Conservation (phyloP, 2,329 filamentous ascomycete species). For the Talaromyces sp. region DNA sequence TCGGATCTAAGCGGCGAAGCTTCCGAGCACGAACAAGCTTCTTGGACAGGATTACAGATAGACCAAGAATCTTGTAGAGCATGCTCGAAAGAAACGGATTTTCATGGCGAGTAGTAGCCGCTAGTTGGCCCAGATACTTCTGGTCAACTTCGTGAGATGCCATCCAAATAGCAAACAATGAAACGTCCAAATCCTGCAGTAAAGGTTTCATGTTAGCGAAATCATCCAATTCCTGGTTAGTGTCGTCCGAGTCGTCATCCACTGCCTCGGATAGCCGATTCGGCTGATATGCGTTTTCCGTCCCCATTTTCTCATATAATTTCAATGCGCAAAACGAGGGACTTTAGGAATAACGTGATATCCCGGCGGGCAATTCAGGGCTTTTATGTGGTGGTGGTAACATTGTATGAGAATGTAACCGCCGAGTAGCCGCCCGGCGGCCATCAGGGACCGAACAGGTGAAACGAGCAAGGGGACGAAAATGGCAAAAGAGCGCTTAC, state of each 20-base stretch:
- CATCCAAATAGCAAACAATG: conserved; percentile 58
- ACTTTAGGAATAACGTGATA: not conserved
- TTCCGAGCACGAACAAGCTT: conserved; percentile 81
- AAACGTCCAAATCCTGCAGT: conserved; percentile 31
- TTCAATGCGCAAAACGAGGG: not conserved
- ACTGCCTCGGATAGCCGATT: not conserved
- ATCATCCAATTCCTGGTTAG: conserved; percentile 1
- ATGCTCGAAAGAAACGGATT: conserved; percentile 72
- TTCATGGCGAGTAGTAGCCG: conserved; percentile 71
- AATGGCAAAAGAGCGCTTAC: conserved; percentile 26
- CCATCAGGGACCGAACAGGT: conserved; percentile 13
- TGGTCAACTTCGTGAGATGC: conserved; percentile 96
- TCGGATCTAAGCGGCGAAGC: conserved; percentile 74
- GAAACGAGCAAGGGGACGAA: conserved; percentile 21
- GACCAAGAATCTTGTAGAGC: conserved; percentile 85
- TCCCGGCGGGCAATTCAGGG: not conserved
- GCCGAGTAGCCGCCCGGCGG: conserved; percentile 17
- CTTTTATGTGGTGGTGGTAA: conserved; percentile 11
- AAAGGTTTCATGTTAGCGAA: conserved; percentile 28
- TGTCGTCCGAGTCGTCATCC: not conserved
- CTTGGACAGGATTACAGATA: conserved; percentile 82
- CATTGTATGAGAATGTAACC: conserved; percentile 8
- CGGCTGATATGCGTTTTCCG: not conserved
- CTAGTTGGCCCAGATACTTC: conserved; percentile 89
- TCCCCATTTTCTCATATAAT: not conserved